Percentiles rank a stretch among this genome's conserved stretches.
phyloP scores from a whole-genome alignment of 2,329 filamentous ascomycete species.

The Chrysoporthe deuterocubensis region DNA sequence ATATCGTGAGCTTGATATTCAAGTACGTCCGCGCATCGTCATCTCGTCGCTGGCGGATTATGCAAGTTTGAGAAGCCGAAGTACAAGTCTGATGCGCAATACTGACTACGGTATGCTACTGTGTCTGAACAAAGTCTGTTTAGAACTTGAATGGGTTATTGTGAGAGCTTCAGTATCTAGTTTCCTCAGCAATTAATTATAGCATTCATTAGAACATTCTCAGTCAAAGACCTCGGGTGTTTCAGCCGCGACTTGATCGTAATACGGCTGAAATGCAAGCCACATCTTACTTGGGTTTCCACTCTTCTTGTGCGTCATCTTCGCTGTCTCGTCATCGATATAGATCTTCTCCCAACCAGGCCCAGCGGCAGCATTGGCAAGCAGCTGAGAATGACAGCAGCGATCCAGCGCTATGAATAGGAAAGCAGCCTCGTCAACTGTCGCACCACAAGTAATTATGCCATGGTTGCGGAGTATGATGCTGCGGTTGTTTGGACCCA shows the following conservation, averaged over 20 bases:
- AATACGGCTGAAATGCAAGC: slow-evolving; percentile 18
- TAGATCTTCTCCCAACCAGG: slow-evolving; percentile 36
- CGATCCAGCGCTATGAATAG: slow-evolving; percentile 12
- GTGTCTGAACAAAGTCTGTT: too few species aligned
- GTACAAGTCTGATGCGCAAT: too few species aligned
- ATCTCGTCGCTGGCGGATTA: too few species aligned
- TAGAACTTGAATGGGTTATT: too few species aligned
- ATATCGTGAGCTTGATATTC: background rate
- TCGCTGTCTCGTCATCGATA: slow-evolving; percentile 42
- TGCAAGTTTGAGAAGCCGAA: too few species aligned
- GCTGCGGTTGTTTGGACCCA: slow-evolving; percentile 12
- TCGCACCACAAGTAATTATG: slow-evolving; percentile 5
- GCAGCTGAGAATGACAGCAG: slow-evolving; percentile 14
- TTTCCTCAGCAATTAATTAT: too few species aligned
- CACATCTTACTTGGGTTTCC: slow-evolving; percentile 10
- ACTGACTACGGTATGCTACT: too few species aligned
- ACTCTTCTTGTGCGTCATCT: slow-evolving; percentile 10
- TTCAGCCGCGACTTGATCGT: slow-evolving; percentile 1
- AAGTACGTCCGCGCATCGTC: too few species aligned
- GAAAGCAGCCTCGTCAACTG: slow-evolving; percentile 1
- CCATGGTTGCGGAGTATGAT: slow-evolving; percentile 15
- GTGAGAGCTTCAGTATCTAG: too few species aligned
- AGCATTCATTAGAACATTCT: background rate
- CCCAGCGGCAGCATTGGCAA: slow-evolving; percentile 20
- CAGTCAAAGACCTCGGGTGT: background rate